Base-by-base conservation (phyloP, 176 grass and related monocot genomes). In the Oryza meyeriana region DNA sequence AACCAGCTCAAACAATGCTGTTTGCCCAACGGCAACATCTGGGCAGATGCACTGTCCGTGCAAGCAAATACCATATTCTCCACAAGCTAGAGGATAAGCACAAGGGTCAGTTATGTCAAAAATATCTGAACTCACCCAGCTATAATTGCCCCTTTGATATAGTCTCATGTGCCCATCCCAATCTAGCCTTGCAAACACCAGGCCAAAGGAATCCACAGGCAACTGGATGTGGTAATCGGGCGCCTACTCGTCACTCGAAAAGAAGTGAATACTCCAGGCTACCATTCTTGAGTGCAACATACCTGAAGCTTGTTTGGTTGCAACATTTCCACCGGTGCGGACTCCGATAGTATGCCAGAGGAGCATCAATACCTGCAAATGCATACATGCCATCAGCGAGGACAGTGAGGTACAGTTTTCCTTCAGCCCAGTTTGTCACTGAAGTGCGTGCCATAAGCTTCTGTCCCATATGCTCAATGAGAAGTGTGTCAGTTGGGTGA, bases 81-180 rank as follows among this genome's bases (percentile, higher is more conserved):
- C 92, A 59, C 92, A 88, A 9, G 81, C 57, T 81, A 83, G 52
- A 44, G 88, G 92, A 61, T 85, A 88, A 34, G 70, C 75, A 80
- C 79, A 90, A 68, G 74, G 35, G 66, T 88, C 61, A 36, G 40
- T 8, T 12, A 42, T 47, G 18, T 84, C 0, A 71, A 84, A 42
- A 74, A 91, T 64, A 63, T 50, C 80, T 72, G 87, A 62, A 69
- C 2, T 82, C 72, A 27, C 25, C 62, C 71, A 87, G 11, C 28
- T 72, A 2, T 1, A 3, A 0, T 14, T 6, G 22, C 0, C 1
- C 45, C 28, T 67, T 18, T 70, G 64, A n/a, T 91, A 91, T 27
- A 80, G 8, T 71, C 58, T 73, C 22, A 89, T 74, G 65, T 94
- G 79, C 4, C 86, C 89, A 63, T 91, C 79, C 26, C 57, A 91